Base-by-base conservation (phyloP, 306 rosid genomes). In the Pterocarpus santalinus region DNA sequence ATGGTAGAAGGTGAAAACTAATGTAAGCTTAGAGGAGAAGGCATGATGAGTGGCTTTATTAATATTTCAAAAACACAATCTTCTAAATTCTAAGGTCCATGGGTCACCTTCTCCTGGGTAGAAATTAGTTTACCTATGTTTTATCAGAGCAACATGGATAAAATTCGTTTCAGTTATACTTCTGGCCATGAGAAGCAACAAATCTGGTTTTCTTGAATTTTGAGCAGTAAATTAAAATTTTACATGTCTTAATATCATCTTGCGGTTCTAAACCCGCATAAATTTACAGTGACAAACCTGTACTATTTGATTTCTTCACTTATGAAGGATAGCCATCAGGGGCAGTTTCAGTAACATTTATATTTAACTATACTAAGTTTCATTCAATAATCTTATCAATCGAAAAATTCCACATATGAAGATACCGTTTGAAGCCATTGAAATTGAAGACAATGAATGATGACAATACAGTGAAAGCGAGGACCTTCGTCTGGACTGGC, bases 381-480 rank as follows among this genome's bases (percentile, higher is more conserved):
- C 14, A 6, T 74, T 28, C 13, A 3, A 39, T 60, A 44, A 63
- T 15, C 60, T 28, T 75, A 15, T 5, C 39, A 75, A 62, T 33
- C 9, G 51, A 62, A 8, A 12, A 7, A 15, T 10, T 39, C 56
- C 41, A 76, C 7, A 4, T 30, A 57, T 2, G 68, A 65, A 41
- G 34, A 56, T 22, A 78, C 30, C 16, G 14, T 51, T 10, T 44
- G 4, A 62, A 30, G 32, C 11, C 28, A 12, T 39, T 58, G 56
- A 57, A 56, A 65, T 75, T 43, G 55, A 5, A 57, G 39, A 36
- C 15, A 46, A 55, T 74, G 66, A 77, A 39, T 58, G 72, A 53
- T 22, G 61, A 53, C 43, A 63, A 79, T 39, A 32, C 13, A 72
- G 13, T 15, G 65, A 63, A 72, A 72, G 62, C 16, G 57, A 78